Base-by-base conservation (phyloP, 1,284 basidiomycete species). In the Ustilago crameri region DNA sequence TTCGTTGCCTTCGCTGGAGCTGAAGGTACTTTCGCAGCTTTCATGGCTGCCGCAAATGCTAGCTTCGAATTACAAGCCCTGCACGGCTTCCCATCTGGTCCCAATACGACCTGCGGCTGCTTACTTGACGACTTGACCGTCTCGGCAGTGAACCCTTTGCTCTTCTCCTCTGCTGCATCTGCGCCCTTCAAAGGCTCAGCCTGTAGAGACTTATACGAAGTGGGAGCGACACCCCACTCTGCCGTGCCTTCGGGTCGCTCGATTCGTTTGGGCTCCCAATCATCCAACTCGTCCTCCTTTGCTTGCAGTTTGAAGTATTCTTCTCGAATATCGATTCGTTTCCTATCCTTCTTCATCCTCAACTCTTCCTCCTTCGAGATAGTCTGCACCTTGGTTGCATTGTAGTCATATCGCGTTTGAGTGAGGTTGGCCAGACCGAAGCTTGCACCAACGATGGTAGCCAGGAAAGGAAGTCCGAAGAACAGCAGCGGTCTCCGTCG, bases 241-340 rank as follows among this genome's bases (percentile, higher is more conserved):
- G 92, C 90, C 12, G 92, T 84, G 18, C 92, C 93, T 35, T 88
- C 88, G 0, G 93, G 94, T 43, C 94, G 86, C 32, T 88, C 87
- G 41, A 95, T 91, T 40, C 93, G 87, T 69, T 91, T 91, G n/a
- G 89, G 90, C 75, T 96, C 93, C 90, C 93, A 95, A 17, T 93
- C 88, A 52, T 92, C 89, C n/a, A 76, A 88, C 86, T 83, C 87
- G 89, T 76, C 93, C 81, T 79, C 89, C 88, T 91, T 93, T 4
- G 59, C 77, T 55, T 64, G 45, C 10, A 76, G 37, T 40, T 56
- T 73, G 82, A 91, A 98, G 85, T 98, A 98, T 83, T 97, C 95
- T 84, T 97, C 95, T 48, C 93, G 86, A 23, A 97, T 91, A 83
- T 98, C 94, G 61, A 98, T 90, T 85, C 89, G 91, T 85, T 91